phyloP scores from a whole-genome alignment of 2,329 filamentous ascomycete species.

The Cordyceps cateniannulata region DNA sequence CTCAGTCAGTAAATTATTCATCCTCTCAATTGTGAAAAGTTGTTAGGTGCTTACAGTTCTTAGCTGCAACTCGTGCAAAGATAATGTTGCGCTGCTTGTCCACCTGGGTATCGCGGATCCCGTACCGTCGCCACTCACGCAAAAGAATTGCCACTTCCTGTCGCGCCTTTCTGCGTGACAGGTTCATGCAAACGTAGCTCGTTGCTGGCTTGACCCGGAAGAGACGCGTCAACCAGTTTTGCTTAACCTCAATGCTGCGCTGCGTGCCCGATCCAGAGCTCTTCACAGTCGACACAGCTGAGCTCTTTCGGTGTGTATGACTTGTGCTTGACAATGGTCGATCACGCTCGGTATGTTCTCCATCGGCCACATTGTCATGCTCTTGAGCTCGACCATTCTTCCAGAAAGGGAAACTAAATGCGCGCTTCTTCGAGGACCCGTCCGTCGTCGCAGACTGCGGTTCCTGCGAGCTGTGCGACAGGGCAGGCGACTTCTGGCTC shows the following conservation, averaged over 20 bases:
- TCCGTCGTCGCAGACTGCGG: conserved; percentile 20
- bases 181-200: conserved; percentile 66
- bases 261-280: conserved; percentile 32
- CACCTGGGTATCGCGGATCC: conserved; percentile 71
- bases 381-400: conserved; percentile 41
- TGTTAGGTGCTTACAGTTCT: conserved; percentile 63
- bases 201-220: conserved; percentile 83
- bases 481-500: conserved; percentile 11
- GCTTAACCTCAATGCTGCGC: conserved; percentile 58
- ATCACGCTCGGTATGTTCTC: conserved; percentile 1
- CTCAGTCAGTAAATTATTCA: not conserved
- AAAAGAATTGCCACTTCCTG: conserved; percentile 71
- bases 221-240: conserved; percentile 84
- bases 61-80: conserved; percentile 66
- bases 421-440: conserved; percentile 40
- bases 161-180: conserved; percentile 62
- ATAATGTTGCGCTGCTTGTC: conserved; percentile 76
- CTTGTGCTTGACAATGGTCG: not conserved
- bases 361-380: not conserved
- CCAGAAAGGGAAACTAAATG: conserved; percentile 50
- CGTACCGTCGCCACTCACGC: conserved; percentile 73
- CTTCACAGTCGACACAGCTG: conserved; percentile 23
- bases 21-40: not conserved
- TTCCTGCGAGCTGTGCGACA: conserved; percentile 21
- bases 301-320: conserved; percentile 14